Base-by-base conservation (phyloP, 768 basidiomycete genomes). In the Calocera viscosa region DNA sequence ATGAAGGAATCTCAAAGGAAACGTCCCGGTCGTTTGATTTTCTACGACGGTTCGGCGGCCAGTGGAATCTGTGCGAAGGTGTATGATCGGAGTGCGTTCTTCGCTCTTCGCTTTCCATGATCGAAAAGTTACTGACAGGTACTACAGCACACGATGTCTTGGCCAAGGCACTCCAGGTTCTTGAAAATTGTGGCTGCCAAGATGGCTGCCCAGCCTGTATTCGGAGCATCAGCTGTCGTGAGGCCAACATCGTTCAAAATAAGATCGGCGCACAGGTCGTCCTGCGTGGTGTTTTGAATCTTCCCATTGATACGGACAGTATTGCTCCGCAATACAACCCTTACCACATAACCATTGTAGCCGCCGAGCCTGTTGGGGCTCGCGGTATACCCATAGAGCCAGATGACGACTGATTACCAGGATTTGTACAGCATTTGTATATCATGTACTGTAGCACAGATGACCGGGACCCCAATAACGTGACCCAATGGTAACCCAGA, bases 21-120 rank as follows among this genome's bases (percentile, higher is more conserved):
- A 72, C 80, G 90, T 67, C 88, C 89, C 8, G 89, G 84, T 16
- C 80, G 88, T 86, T 85, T 95, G 24, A 86, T 94, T 40, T 89
- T 94, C 71, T 93, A 90, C 71, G 92, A 94, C 68, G 74, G 80
- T 22, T 77, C 83, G 10, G 89, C 87, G 0, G 84, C 83, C n/a
- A 87, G 88, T 19, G 88, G 89, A 0, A 79, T 88, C 5, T 83
- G 88, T 33, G 82, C 84, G 1, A 90, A 86, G 72, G 90, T 88
- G 1, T 93, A 93, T 72, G 93, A 94, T 71, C 85, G 90, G 70
- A 82, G 90, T 89, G 71, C 32, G 79, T 69, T n/a, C n/a, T n/a
- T n/a, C n/a, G n/a, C 3, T 30, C 30, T 60, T 30, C 2, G 5
- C 53, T 60, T 30, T 32, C 24, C 30, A 11, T 5, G 10, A 26